Evolutionary conservation across 768 basidiomycete species (phyloP), one percentile per base, ranked within the genome.

Genomic region (Auricularia sp.): DNA sequence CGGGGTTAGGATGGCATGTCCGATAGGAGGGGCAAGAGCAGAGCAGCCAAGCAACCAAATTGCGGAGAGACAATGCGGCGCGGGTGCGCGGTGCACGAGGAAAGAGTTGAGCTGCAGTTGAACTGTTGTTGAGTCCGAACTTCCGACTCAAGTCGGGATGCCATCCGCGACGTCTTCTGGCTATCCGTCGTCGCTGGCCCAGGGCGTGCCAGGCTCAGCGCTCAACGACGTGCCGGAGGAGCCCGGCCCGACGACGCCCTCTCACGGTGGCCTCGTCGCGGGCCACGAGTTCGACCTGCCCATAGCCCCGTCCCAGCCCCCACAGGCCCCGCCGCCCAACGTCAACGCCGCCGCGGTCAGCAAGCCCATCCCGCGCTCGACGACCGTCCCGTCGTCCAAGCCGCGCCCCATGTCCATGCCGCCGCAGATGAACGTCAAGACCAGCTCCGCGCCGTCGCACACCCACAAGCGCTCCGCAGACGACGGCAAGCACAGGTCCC

Each of bases 251-350:
- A 62, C 69, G 56, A 79, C 79, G 54, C 81, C 83, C 62, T 79
- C 82, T 60, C 82, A 85, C 73, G 84, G 82, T 64, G 81, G 80
- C 62, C 77, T 77, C 65, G 78, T 83, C 74, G 75, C 73, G 66
- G 85, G 83, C 69, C 81, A 85, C 80, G 86, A 87, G 79, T 87
- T 82, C 77, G 86, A 87, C 74, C 74, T 85, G 72, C 77, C 82
- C 70, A 79, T 84, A 68, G 72, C 77, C 62, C 79, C 76, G 21
- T 35, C 72, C 74, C 77, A 71, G 69, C 72, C 39, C 39, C 2
- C 39, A 12, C 39, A 42, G 39, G 39, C 39, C 7, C 39, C 39
- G 39, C 39, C 39, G 39, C 39, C 39, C 7, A 42, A 7, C 39
- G 39, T 14, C 39, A 42, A 4, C 39, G 7, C 39, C 8, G 8